Evolutionary conservation across 2,329 filamentous ascomycete species (phyloP), one percentile per base, ranked within the genome.

Genomic region (Fusarium chuoi): DNA sequence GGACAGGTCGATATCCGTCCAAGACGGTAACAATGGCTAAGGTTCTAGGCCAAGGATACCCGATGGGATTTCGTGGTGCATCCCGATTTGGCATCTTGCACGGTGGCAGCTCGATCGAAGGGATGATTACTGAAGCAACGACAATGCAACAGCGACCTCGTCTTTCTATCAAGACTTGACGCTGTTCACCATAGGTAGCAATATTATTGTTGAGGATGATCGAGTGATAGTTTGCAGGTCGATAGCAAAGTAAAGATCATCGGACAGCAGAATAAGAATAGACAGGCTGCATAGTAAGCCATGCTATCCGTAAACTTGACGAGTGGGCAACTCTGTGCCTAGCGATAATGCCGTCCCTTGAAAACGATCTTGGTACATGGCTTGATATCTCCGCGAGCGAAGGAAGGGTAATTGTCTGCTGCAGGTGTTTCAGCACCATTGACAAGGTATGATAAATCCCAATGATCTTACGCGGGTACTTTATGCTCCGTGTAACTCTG

Each of bases 1-100:
- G 61, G 66, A 45, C 41, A 49, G 24, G 41, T 39, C 33, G 48
- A 60, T 57, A 69, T 56, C 67, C 57, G 36, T 26, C 24, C 41
- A 46, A 67, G 41, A 51, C 45, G 42, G 45, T 69, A 58, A 62
- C 22, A 57, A 59, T 39, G 36, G 44, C 39, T 39, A 35, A 45
- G 58, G 62, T 62, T 67, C 42, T 49, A 38, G 64, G 61, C 64
- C 45, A 62, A 44, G 39, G 17, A 51, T 42, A 39, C 15, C 42
- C 26, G 17, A 55, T 56, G 24, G 39, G 49, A 38, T 61, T 45
- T 45, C 58, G 30, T 38, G 30, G 38, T 58, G 62, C 35, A 46
- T 39, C 48, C 58, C 44, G 35, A 45, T 58, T 38, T 41, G 49
- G 44, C 54, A 61, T 38, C 22, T 45, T 49, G 44, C 24, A 42